phyloP scores from a whole-genome alignment of 257 asterid species.

The Gentiana straminea region DNA sequence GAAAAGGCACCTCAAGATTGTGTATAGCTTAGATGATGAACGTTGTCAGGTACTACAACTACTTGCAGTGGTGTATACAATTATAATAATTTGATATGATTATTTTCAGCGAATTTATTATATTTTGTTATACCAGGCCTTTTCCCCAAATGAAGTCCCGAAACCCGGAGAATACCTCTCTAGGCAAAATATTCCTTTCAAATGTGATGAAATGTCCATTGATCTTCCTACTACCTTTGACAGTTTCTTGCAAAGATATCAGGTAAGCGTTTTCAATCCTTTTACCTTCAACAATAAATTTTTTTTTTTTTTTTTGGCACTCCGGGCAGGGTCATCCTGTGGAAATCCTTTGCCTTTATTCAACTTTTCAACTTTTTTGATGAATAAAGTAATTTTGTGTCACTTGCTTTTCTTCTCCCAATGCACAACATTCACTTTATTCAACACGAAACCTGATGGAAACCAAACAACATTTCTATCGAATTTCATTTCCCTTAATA shows the following conservation, averaged over 20 bases:
- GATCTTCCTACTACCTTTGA: constrained; percentile 60
- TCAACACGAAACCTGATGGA: too few species aligned
- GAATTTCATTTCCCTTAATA: too few species aligned
- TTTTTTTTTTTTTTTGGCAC: too few species aligned
- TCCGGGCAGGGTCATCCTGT: too few species aligned
- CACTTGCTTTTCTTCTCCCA: too few species aligned
- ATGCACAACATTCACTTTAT: too few species aligned
- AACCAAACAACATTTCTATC: too few species aligned
- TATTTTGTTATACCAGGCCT: constrained; percentile 36
- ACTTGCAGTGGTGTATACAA: not conserved
- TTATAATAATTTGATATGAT: too few species aligned
- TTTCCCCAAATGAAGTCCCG: constrained; percentile 68
- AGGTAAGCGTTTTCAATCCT: constrained; percentile 33
- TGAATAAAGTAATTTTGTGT: too few species aligned
- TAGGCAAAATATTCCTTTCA: constrained; percentile 59
- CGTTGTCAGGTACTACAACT: constrained; percentile 72
- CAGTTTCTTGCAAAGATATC: constrained; percentile 61
- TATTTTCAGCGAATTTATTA: not conserved
- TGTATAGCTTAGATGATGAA: constrained; percentile 66
- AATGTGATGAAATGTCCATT: constrained; percentile 43
- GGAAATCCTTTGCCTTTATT: too few species aligned
- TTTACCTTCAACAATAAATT: too few species aligned
- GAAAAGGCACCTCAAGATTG: constrained; percentile 90
- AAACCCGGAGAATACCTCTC: constrained; percentile 67
- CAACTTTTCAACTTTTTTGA: too few species aligned